Base-by-base conservation (phyloP, 257 asterid species). In the Solanum habrochaites region DNA sequence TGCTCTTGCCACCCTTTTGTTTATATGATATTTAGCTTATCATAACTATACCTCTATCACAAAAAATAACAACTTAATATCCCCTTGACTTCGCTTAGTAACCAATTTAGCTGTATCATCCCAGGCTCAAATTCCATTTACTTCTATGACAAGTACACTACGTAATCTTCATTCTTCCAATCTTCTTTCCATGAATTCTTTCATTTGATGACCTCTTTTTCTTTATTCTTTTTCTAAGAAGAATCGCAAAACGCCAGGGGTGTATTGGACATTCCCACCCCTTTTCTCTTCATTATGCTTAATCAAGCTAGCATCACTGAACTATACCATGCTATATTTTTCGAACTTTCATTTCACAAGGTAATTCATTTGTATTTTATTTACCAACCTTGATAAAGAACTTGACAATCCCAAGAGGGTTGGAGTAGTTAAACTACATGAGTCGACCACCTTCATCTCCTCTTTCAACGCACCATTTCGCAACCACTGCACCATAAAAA, bases 401-500 rank as follows among this genome's bases (percentile, higher is more conserved):
- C 92, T 96, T 8, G 98, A 93, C 92, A 97, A 86, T 31, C 99
- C 98, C 95, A 97, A 90, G 66, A 97, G 91, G 66, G 99, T 91
- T 60, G 96, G 94, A 62, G 95, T 92, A 67, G 90, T 90, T 88
- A 88, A 87, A 83, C 88, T 89, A 88, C 88, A 93, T 83, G 94
- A 89, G 90, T 88, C 88, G 71, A 88, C 92, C 52, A 93, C 91
- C 90, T 92, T 95, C 89, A 90, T 97, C 93, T 97, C 98, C 91
- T 96, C 99, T 87, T 91, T 90, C 93, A 97, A 88, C 83, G 98
- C 98, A 93, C 90, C 90, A 87, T 94, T 94, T 0, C 94, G 92
- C 56, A 96, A 77, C 93, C 94, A 95, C 99, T 95, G 91, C 83
- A 58, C 86, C 82, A 69, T 78, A 84, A 52, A 74, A 74, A 23